phyloP scores from a whole-genome alignment of 441 rosid species.

The Capsella rubella region DNA sequence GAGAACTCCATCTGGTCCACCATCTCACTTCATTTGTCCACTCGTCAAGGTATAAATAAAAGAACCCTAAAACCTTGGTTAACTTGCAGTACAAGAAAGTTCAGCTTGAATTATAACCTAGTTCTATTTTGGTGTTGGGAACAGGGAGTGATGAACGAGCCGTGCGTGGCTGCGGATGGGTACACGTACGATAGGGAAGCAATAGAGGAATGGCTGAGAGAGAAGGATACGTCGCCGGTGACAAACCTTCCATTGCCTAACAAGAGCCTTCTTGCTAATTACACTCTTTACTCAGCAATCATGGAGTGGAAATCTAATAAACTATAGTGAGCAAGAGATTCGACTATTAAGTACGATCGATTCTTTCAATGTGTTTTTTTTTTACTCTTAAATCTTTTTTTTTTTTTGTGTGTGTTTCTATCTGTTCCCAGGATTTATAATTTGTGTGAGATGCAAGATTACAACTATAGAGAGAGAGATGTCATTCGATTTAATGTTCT shows the following conservation, averaged over 20 bases:
- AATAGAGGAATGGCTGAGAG: constrained; percentile 75
- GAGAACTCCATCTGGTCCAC: constrained; percentile 48
- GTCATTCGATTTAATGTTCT: neutral
- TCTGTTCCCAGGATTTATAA: constrained; percentile 15
- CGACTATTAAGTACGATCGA: constrained; percentile 1
- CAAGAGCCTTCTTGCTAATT: constrained; percentile 77
- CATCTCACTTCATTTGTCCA: constrained; percentile 83
- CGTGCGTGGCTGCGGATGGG: constrained; percentile 93
- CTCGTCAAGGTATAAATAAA: constrained; percentile 61
- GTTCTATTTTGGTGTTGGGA: neutral
- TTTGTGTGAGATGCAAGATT: constrained; percentile 35
- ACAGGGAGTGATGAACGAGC: constrained; percentile 88
- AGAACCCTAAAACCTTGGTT: neutral
- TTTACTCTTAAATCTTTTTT: neutral
- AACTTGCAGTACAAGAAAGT: neutral
- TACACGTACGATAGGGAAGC: constrained; percentile 78
- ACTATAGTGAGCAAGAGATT: constrained; percentile 30
- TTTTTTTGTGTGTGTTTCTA: constrained; percentile 22
- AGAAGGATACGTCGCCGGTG: constrained; percentile 70
- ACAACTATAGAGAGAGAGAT: constrained; percentile 12
- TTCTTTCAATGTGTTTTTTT: constrained; percentile 14
- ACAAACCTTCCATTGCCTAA: constrained; percentile 66
- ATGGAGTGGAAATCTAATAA: constrained; percentile 73
- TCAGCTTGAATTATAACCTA: neutral
- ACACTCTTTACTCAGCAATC: constrained; percentile 77